A percentile compares a stretch with the other conserved stretches of the same genome.
Conservation (phyloP, 2,329 filamentous ascomycete species). For the Trichoderma endophyticum region DNA sequence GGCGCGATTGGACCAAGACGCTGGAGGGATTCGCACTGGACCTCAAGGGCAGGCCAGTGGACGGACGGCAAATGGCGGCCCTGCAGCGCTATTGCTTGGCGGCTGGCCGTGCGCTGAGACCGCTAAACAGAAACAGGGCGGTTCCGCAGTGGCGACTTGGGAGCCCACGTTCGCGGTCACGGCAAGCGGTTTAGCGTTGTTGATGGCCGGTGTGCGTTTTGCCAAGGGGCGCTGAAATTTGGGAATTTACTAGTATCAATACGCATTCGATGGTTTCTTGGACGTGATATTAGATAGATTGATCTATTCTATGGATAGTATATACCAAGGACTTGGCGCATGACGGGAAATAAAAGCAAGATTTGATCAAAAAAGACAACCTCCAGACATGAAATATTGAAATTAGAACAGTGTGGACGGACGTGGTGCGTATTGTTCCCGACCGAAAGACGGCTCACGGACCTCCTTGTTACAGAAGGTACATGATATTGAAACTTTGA, state of each 20-base stretch:
- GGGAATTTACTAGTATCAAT: background rate
- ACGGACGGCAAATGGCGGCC: background rate
- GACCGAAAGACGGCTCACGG: background rate
- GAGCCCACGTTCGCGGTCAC: background rate
- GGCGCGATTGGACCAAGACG: background rate
- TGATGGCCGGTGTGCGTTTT: background rate
- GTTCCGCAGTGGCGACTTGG: background rate
- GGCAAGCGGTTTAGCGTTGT: background rate
- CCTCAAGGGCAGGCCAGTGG: background rate
- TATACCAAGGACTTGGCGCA: background rate
- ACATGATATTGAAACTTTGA: background rate
- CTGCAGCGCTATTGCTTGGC: background rate
- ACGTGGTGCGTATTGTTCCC: too few relatives aligned
- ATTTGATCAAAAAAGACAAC: background rate
- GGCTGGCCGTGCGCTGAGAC: background rate
- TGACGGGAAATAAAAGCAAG: background rate
- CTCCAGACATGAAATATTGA: background rate
- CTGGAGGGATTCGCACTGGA: background rate
- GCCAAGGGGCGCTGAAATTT: background rate
- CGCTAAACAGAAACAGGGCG: background rate
- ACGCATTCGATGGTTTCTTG: too few relatives aligned
- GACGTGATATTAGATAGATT: too few relatives aligned
- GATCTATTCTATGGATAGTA: background rate
- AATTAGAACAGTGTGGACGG: too few relatives aligned
- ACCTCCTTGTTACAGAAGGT: conserved; percentile 7